Percentiles rank a stretch among this genome's conserved stretches.
phyloP scores from a whole-genome alignment of 2,329 filamentous ascomycete genomes.

The Alternaria longipes region DNA sequence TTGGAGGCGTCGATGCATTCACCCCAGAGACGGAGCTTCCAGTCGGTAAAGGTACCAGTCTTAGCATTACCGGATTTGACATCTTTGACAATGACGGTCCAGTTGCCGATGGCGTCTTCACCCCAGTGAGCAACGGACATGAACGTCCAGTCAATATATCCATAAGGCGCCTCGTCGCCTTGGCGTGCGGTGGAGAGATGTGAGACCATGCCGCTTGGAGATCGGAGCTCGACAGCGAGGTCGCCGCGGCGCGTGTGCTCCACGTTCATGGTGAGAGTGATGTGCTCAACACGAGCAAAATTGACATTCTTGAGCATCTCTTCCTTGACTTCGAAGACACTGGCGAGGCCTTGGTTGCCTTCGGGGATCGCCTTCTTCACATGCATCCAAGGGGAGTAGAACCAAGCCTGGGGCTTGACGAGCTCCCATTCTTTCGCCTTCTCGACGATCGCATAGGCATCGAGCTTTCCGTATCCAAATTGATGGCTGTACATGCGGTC shows the following conservation, averaged over 20 bases:
- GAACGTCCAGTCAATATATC: conserved; percentile 97
- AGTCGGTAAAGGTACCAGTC: conserved; percentile 84
- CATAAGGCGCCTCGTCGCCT: conserved; percentile 70
- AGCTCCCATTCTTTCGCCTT: conserved; percentile 83
- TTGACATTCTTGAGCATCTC: conserved; percentile 85
- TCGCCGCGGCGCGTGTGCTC: conserved; percentile 88
- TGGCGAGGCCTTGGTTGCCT: conserved; percentile 79
- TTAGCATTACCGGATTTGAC: conserved; percentile 75
- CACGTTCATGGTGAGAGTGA: conserved; percentile 97
- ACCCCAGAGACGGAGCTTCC: conserved; percentile 94
- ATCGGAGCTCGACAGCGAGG: conserved; percentile 88
- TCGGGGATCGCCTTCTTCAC: conserved; percentile 88
- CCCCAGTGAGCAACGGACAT: conserved; percentile 99
- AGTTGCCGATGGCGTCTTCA: conserved; percentile 84
- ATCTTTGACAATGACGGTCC: conserved; percentile 92
- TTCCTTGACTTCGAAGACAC: conserved; percentile 81
- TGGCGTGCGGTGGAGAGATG: conserved; percentile 81
- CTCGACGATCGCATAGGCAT: conserved; percentile 85
- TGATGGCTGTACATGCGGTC: conserved; percentile 92
- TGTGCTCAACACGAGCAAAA: conserved; percentile 86
- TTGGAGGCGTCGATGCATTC: conserved; percentile 80
- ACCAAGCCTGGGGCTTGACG: conserved; percentile 97
- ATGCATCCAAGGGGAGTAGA: conserved; percentile 90
- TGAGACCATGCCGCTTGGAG: conserved; percentile 81
- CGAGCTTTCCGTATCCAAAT: conserved; percentile 95